These are phyloP conservation scores for Bromus sterilis DNA, from an alignment of 176 grass and related monocot genomes.

Conservation along the genomic window DNA sequence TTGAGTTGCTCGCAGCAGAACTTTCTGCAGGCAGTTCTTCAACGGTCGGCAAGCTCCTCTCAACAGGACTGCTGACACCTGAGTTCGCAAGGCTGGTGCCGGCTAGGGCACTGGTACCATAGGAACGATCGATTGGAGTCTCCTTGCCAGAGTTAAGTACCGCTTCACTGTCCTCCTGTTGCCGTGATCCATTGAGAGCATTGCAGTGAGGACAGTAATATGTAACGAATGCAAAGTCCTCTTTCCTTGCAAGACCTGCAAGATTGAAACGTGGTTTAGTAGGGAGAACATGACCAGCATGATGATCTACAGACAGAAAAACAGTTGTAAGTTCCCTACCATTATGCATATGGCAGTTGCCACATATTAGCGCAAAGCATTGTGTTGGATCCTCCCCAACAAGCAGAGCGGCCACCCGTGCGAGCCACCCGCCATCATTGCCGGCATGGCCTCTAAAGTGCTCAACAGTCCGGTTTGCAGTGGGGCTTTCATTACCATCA, in stretches of 20 bases:
- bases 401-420: slow-evolving; percentile 72
- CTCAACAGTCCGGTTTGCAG: slow-evolving; percentile 37
- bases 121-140: slow-evolving; percentile 27
- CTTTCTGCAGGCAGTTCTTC: slow-evolving; percentile 7
- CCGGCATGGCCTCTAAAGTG: slow-evolving; percentile 52
- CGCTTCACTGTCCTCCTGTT: slow-evolving; percentile 45
- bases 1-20: background rate
- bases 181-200: slow-evolving; percentile 55
- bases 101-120: slow-evolving; percentile 3
- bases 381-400: slow-evolving; percentile 98
- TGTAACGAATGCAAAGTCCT: slow-evolving; percentile 76
- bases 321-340: slow-evolving; percentile 27
- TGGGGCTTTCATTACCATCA: slow-evolving; percentile 29
- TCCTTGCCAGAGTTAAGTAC: slow-evolving; percentile 36
- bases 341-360: slow-evolving; percentile 89
- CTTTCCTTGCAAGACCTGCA: slow-evolving; percentile 81
- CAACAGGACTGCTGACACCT: slow-evolving; percentile 5
- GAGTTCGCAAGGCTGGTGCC: slow-evolving; percentile 28
- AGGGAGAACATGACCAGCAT: background rate
- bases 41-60: background rate
- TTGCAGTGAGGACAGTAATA: slow-evolving; percentile 91
- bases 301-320: background rate
- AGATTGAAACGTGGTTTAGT: background rate
- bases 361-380: slow-evolving; percentile 82
- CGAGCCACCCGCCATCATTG: slow-evolving; percentile 65